Conservation (phyloP, 179 eudicot species). For the Spergularia azorica region DNA sequence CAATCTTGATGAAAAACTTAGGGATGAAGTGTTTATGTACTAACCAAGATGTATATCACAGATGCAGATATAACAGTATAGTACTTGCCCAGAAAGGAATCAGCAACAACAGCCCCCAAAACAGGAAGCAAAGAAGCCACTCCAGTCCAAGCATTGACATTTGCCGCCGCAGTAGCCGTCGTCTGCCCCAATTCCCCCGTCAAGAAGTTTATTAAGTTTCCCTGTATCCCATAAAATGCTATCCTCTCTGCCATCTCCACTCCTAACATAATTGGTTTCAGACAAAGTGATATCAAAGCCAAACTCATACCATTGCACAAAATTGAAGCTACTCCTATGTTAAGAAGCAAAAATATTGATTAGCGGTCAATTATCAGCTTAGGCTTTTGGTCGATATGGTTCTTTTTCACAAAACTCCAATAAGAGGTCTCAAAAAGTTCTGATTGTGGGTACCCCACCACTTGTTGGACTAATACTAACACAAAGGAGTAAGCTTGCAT, state of each 20-base stretch:
- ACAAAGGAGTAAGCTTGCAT: too few species aligned
- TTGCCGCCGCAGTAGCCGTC: conserved; percentile 59
- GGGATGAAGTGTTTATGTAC: conserved; percentile 4
- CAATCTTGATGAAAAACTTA: too few species aligned
- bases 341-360: too few species aligned
- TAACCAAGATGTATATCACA: conserved; percentile 52
- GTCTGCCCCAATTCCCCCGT: conserved; percentile 55
- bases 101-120: conserved; percentile 61
- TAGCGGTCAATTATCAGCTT: too few species aligned
- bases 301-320: neutral
- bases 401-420: too few species aligned
- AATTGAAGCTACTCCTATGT: too few species aligned
- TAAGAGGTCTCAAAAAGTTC: too few species aligned
- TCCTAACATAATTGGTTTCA: conserved; percentile 22
- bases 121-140: conserved; percentile 42
- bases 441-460: too few species aligned
- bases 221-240: conserved; percentile 53
- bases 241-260: conserved; percentile 67
- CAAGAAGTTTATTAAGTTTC: conserved; percentile 54
- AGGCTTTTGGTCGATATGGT: too few species aligned
- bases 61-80: conserved; percentile 50
- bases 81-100: conserved; percentile 56
- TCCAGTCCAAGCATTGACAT: conserved; percentile 60
- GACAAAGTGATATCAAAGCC: neutral
- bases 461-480: too few species aligned